Percentiles rank a stretch among this genome's conserved stretches.
These are phyloP conservation scores for Madurella fahalii DNA, from an alignment of 2,329 filamentous ascomycete species.

Conservation along the genomic window DNA sequence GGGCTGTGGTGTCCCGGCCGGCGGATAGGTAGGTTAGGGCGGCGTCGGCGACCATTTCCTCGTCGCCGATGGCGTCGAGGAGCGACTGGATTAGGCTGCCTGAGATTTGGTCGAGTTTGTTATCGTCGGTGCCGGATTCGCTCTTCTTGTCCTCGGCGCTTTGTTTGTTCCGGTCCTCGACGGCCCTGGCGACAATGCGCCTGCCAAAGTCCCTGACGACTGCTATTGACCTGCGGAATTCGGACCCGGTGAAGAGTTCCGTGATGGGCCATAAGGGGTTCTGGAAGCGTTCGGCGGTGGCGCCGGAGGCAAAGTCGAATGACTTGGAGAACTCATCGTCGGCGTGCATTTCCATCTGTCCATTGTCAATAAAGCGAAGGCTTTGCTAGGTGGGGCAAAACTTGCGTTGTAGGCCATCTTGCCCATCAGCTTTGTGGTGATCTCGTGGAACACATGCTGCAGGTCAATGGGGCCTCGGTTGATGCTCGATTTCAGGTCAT, in stretches of 20 bases:
- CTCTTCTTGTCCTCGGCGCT: not conserved
- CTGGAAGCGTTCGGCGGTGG: constrained; percentile 58
- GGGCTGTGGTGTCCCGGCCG: constrained; percentile 60
- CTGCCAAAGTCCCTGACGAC: constrained; percentile 53
- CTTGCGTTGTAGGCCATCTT: constrained; percentile 60
- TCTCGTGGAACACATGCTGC: constrained; percentile 57
- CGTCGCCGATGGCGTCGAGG: constrained; percentile 52
- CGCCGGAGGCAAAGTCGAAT: constrained; percentile 60
- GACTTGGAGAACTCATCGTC: constrained; percentile 56
- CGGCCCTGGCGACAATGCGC: constrained; percentile 53
- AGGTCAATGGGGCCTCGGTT: constrained; percentile 44
- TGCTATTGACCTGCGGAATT: constrained; percentile 46
- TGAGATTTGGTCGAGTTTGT: constrained; percentile 40
- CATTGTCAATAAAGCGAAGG: not conserved
- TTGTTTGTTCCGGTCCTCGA: constrained; percentile 34
- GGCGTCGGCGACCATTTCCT: constrained; percentile 57
- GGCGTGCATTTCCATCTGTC: constrained; percentile 60
- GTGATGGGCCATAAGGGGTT: constrained; percentile 61
- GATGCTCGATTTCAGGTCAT: constrained; percentile 33
- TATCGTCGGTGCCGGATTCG: constrained; percentile 15
- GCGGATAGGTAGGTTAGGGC: constrained; percentile 64
- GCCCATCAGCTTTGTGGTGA: constrained; percentile 64
- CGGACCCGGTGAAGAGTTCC: constrained; percentile 47
- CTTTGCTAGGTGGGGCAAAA: not conserved
- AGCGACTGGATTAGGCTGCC: constrained; percentile 59